Conservation (phyloP, 441 rosid genomes). For the Adansonia madagascariensis region DNA sequence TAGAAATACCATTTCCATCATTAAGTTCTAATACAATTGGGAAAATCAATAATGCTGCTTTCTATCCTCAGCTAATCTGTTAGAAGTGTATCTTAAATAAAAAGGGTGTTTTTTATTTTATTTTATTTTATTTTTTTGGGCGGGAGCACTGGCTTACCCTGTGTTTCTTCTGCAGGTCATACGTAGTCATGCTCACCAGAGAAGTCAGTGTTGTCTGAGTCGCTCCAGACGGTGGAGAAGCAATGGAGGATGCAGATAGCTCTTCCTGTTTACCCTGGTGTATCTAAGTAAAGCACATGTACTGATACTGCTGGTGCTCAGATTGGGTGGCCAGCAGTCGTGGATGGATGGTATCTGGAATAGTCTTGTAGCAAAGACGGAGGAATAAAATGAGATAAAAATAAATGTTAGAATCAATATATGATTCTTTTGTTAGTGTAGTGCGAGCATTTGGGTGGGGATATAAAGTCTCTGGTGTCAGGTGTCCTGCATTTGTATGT, state of each 20-base stretch:
- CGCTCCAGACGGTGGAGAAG: conserved; percentile 55
- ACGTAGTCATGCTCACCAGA: conserved; percentile 68
- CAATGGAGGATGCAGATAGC: conserved; percentile 48
- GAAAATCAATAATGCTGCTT: not conserved
- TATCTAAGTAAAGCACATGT: conserved; percentile 30
- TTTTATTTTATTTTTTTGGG: not conserved
- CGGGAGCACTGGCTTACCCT: not conserved
- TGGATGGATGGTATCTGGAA: conserved; percentile 57
- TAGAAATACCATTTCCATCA: not conserved
- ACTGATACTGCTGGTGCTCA: conserved; percentile 37
- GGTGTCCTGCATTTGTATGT: conserved; percentile 53
- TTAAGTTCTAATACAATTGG: not conserved
- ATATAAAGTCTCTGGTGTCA: conserved; percentile 56
- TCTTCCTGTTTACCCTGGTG: conserved; percentile 47
- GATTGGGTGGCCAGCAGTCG: conserved; percentile 47
- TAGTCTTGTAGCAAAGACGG: conserved; percentile 48
- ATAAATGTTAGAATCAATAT: conserved; percentile 62
- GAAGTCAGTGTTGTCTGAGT: conserved; percentile 59
- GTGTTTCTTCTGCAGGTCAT: conserved; percentile 56
- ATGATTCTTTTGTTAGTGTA: conserved; percentile 57
- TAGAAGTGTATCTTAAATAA: not conserved
- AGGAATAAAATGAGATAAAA: conserved; percentile 43
- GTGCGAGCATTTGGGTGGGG: conserved; percentile 61
- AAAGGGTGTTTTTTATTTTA: not conserved
- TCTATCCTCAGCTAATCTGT: not conserved